Percentiles rank a stretch among this genome's conserved stretches.
Conservation (phyloP, 768 basidiomycete species). For the Leccinum olivaceopallidum region DNA sequence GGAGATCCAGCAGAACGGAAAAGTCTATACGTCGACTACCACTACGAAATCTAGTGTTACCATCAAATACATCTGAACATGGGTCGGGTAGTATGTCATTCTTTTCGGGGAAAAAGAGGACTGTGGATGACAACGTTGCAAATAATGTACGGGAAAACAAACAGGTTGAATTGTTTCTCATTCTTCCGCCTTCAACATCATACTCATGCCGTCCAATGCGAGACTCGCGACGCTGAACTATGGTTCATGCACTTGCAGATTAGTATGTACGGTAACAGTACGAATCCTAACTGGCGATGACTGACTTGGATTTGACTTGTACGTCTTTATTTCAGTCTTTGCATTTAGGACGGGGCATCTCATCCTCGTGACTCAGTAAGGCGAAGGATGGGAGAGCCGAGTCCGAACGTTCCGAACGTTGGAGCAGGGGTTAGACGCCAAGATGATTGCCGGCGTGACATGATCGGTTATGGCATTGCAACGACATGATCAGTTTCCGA, state of each 20-base stretch:
- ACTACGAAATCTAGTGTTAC: constrained; percentile 2
- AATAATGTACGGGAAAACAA: not conserved
- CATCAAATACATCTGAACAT: constrained; percentile 9
- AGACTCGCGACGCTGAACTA: too few species aligned
- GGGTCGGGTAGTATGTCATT: not conserved
- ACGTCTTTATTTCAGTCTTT: too few species aligned
- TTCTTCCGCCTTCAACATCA: too few species aligned
- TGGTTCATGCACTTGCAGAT: too few species aligned
- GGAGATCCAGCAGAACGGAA: constrained; percentile 11
- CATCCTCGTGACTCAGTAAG: constrained; percentile 43
- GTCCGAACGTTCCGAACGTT: constrained; percentile 47
- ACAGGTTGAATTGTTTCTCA: too few species aligned
- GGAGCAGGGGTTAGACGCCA: constrained; percentile 52
- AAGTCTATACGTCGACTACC: constrained; percentile 15
- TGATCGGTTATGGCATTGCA: constrained; percentile 36
- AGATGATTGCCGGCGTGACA: constrained; percentile 40
- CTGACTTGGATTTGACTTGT: too few species aligned
- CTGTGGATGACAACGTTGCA: not conserved
- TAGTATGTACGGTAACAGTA: too few species aligned
- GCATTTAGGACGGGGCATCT: too few species aligned
- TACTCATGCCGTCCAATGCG: too few species aligned
- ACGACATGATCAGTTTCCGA: constrained; percentile 39
- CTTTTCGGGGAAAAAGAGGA: not conserved
- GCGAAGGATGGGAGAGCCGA: constrained; percentile 80
- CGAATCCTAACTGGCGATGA: too few species aligned